These are phyloP conservation scores for Rhypophila decipiens DNA, from an alignment of 495 filamentous ascomycete genomes.

Conservation along the genomic window DNA sequence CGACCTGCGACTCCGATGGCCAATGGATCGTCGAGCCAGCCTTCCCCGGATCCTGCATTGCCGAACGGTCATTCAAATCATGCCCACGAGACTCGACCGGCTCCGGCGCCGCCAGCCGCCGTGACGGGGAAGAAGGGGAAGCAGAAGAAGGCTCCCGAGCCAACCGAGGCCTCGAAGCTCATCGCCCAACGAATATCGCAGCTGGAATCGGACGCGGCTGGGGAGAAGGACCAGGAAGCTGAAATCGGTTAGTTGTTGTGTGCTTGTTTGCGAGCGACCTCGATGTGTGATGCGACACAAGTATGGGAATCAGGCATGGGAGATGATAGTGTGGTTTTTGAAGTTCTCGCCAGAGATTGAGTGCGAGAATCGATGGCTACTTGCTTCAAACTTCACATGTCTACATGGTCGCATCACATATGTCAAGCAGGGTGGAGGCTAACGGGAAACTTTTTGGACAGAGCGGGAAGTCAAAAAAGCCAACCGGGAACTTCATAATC, in stretches of 20 bases:
- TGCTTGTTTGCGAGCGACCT: too few relatives aligned
- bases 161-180: conserved; percentile 80
- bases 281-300: too few relatives aligned
- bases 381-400: too few relatives aligned
- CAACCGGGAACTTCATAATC: conserved; percentile 77
- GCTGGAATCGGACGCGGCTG: conserved; percentile 83
- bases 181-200: conserved; percentile 92
- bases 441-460: conserved; percentile 18
- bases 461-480: conserved; percentile 79
- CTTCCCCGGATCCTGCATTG: conserved; percentile 14
- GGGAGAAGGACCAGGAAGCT: conserved; percentile 89
- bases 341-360: too few relatives aligned
- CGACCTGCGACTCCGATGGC: conserved; percentile 23
- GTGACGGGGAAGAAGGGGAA: conserved; percentile 59
- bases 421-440: conserved; percentile 12
- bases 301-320: too few relatives aligned
- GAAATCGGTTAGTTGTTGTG: conserved; percentile 98
- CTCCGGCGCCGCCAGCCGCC: conserved; percentile 36
- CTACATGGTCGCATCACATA: too few relatives aligned
- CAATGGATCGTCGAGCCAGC: conserved; percentile 18
- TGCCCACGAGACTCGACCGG: conserved; percentile 32
- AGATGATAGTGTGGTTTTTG: too few relatives aligned
- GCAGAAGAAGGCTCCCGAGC: conserved; percentile 62
- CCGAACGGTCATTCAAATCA: conserved; percentile 32
- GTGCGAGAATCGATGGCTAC: too few relatives aligned